A percentile compares a stretch with the other conserved stretches of the same genome.
Conservation (phyloP, 139 green algal genomes). For the Astrephomene gubernaculifera region DNA sequence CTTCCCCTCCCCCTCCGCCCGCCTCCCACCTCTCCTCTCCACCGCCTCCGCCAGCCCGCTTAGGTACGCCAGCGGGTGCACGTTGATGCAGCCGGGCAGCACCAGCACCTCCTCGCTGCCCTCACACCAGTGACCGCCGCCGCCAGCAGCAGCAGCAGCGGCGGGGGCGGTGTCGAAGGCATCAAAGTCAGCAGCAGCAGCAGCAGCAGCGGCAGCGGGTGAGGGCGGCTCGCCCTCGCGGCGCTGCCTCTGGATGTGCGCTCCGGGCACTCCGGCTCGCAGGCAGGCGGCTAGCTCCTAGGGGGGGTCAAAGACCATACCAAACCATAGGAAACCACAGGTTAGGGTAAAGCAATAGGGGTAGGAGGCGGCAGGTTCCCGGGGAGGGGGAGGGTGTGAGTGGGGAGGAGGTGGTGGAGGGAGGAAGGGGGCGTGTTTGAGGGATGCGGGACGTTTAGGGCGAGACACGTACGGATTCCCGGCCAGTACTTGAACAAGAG, state of each 20-base stretch:
- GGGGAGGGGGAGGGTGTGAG: background rate
- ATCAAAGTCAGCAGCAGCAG: too few species aligned
- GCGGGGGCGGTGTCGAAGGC: too few species aligned
- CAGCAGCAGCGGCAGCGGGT: too few species aligned
- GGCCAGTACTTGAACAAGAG: too few species aligned
- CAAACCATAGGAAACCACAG: too few species aligned
- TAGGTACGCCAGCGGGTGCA: slow-evolving; percentile 24
- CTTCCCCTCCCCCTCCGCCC: too few species aligned
- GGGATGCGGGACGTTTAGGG: too few species aligned
- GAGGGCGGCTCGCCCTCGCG: background rate
- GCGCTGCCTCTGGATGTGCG: slow-evolving; percentile 7
- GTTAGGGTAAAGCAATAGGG: too few species aligned
- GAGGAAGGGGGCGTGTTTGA: too few species aligned
- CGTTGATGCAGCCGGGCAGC: background rate
- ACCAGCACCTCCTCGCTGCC: slow-evolving; percentile 23
- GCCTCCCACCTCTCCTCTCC: background rate
- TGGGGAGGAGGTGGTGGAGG: background rate
- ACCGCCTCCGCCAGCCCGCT: slow-evolving; percentile 22
- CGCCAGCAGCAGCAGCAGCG: too few species aligned
- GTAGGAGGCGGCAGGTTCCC: too few species aligned
- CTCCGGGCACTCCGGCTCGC: slow-evolving; percentile 25
- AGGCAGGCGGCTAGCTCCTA: slow-evolving; percentile 36
- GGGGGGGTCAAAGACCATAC: background rate
- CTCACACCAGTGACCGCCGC: background rate
- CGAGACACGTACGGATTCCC: too few species aligned